Conservation (phyloP, 2,329 filamentous ascomycete species). For the Monosporascus cannonballus region DNA sequence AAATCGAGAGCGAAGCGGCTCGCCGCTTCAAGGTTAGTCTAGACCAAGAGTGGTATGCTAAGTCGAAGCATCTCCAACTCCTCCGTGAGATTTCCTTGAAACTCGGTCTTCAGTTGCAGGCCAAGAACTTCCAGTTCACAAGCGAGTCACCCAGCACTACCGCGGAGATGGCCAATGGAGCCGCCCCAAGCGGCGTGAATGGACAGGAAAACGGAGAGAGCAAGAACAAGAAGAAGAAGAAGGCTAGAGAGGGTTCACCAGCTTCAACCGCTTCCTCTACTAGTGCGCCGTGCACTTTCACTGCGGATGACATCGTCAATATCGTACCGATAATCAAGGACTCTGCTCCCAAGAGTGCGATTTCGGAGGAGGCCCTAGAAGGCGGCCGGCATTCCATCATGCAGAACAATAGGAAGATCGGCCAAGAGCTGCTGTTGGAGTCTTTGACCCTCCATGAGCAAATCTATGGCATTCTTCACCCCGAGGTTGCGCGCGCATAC, state of each 20-base stretch:
- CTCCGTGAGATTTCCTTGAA: constrained; percentile 86
- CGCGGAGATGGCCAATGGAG: constrained; percentile 20
- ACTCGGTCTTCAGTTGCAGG: constrained; percentile 80
- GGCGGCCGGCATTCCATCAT: constrained; percentile 94
- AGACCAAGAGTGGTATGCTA: constrained; percentile 58
- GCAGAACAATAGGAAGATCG: constrained; percentile 91
- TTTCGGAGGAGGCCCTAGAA: constrained; percentile 93
- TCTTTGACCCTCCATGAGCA: constrained; percentile 95
- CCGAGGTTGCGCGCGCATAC: constrained; percentile 92
- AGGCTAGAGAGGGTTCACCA: constrained; percentile 47
- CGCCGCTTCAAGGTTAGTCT: constrained; percentile 74
- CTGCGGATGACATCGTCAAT: constrained; percentile 80
- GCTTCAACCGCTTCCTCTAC: constrained; percentile 37
- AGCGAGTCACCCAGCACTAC: constrained; percentile 24
- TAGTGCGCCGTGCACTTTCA: constrained; percentile 56
- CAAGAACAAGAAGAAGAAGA: constrained; percentile 58
- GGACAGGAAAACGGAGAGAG: constrained; percentile 37
- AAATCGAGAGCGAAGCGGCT: constrained; percentile 65
- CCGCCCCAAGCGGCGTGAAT: constrained; percentile 31
- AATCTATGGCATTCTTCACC: constrained; percentile 95
- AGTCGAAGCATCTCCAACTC: constrained; percentile 71
- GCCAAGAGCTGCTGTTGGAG: constrained; percentile 92
- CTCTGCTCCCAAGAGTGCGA: constrained; percentile 78
- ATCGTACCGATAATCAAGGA: constrained; percentile 95
- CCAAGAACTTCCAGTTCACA: constrained; percentile 69